These are phyloP conservation scores for Fusarium domesticum DNA, from an alignment of 2,329 filamentous ascomycete genomes.

Conservation along the genomic window DNA sequence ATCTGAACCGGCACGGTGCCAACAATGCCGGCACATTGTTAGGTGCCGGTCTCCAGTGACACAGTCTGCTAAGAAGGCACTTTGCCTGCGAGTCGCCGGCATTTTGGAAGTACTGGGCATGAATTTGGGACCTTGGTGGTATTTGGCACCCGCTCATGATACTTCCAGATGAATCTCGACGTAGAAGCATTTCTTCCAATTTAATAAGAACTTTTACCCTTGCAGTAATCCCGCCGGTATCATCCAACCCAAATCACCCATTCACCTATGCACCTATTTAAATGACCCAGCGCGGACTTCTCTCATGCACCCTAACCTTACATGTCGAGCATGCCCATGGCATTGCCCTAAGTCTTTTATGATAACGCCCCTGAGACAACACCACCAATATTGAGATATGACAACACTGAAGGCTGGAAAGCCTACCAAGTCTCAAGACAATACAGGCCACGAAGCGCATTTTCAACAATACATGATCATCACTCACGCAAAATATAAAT, in stretches of 20 bases:
- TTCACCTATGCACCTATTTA: too few species aligned
- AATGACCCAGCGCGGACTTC: not conserved
- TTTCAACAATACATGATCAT: slow-evolving; percentile 18
- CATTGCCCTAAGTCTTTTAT: not conserved
- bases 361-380: not conserved
- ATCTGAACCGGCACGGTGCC: not conserved
- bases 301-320: not conserved
- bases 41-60: too few species aligned
- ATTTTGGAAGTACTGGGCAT: not conserved
- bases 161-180: too few species aligned
- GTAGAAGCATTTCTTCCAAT: too few species aligned
- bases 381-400: too few species aligned
- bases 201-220: too few species aligned
- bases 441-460: not conserved
- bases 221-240: too few species aligned
- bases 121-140: not conserved
- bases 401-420: slow-evolving; percentile 1
- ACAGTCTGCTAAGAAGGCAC: too few species aligned
- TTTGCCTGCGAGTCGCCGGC: too few species aligned
- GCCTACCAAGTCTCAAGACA: slow-evolving; percentile 18
- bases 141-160: not conserved
- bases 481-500: slow-evolving; percentile 19
- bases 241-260: too few species aligned
- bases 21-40: not conserved
- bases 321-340: not conserved